Conservation (phyloP, 495 filamentous ascomycete genomes). For the Penicillium egyptiacum region DNA sequence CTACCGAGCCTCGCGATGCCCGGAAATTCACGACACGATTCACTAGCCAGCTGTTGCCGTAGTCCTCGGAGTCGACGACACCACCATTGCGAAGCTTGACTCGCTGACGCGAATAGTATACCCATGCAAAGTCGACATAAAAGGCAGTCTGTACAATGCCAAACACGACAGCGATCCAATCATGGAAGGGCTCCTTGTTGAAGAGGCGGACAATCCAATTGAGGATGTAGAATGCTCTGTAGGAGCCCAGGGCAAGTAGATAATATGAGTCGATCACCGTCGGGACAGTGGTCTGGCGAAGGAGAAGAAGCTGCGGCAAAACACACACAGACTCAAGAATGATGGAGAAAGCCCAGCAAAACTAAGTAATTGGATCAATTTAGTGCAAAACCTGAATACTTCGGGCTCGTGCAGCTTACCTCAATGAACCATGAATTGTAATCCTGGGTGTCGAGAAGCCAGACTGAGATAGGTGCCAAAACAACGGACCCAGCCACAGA, state of each 20-base stretch:
- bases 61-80: constrained; percentile 90
- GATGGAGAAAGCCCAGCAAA: constrained; percentile 80
- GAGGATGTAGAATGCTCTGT: constrained; percentile 85
- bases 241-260: constrained; percentile 81
- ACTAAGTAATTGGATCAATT: constrained; percentile 44
- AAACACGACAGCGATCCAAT: constrained; percentile 76
- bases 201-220: constrained; percentile 81
- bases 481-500: constrained; percentile 59
- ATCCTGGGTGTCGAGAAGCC: constrained; percentile 53
- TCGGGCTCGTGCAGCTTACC: constrained; percentile 45
- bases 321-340: constrained; percentile 89
- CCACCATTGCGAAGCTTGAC: constrained; percentile 92
- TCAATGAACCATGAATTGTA: constrained; percentile 50
- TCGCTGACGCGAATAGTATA: constrained; percentile 89
- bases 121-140: constrained; percentile 95
- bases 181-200: constrained; percentile 57
- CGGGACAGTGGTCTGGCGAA: constrained; percentile 90
- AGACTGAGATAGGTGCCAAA: constrained; percentile 63
- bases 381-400: neutral
- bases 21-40: constrained; percentile 48
- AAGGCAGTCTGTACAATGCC: constrained; percentile 87
- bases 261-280: constrained; percentile 97
- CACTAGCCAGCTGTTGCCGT: constrained; percentile 74
- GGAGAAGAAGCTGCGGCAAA: constrained; percentile 84
- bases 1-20: constrained; percentile 30